Base-by-base conservation (phyloP, 2,329 filamentous ascomycete genomes). In the Diaporthe sp. region DNA sequence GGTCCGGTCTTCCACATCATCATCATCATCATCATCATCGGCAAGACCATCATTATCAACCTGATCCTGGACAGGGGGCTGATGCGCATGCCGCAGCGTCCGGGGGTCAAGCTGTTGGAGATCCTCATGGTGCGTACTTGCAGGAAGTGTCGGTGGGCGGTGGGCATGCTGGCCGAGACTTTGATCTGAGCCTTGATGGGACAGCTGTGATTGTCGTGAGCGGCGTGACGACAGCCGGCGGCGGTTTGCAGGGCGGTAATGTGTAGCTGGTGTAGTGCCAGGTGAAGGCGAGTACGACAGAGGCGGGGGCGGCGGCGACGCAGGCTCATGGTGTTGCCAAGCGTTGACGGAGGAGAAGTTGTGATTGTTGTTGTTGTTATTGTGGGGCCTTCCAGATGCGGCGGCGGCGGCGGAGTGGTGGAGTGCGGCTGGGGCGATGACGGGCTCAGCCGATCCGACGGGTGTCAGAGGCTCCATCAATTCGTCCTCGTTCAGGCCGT, bases 221-320 rank as follows among this genome's bases (percentile, higher is more conserved):
- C 49, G 71, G 28, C 39, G 71, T 22, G 71, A 70, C 19, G 72
- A 53, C 17, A 65, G 61, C 1, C 61, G 62, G 6, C 49, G 71
- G 17, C 61, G 71, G 28, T 46, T n/a, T 53, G 68, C 25, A 37
- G 72, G 75, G 55, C 62, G 75, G n/a, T 74, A 51, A 51, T 74
- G 75, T 10, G 34, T 71, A 51, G 75, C 57, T 49, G 75, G 70
- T 10, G 71, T 62, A 9, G 55, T 42, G 5, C 62, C 46, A 12
- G 75, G 75, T 22, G 75, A 76, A 19, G 75, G 75, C 17, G 75
- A 76, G 57, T 76, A 73, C n/a, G 75, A 74, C 37, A 76, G 71
- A n/a, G 61, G 49, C 10, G 75, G 71, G 10, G 71, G 75, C 39
- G 71, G 75, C n/a, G 75, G 75, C 13, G 75, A 76, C 22, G 75